Evolutionary conservation across 2,329 filamentous ascomycete species (phyloP), one percentile per base, ranked within the genome.

Genomic region (Microthyrium microscopicum): DNA sequence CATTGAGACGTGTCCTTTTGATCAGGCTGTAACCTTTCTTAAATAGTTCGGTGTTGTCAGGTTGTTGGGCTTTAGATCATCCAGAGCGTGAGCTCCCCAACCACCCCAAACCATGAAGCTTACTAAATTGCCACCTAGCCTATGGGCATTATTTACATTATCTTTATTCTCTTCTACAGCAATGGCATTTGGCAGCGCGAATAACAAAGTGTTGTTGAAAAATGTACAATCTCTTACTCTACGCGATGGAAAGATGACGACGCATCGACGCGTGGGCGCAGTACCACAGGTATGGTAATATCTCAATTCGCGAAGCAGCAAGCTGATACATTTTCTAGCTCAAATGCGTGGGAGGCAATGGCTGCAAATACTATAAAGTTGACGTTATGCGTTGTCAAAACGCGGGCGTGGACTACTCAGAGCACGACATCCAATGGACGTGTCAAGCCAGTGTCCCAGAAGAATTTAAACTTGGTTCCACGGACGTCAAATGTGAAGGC

Each of bases 401-500:
- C 58, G 67, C 77, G 39, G 89, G 87, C 39, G 62, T 70, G 20
- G 77, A 77, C 39, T 94, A 94, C 60, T 71, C 73, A 41, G 52
- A 61, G 27, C 74, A 89, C 55, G 79, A 93, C 50, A 67, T 94
- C 24, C 77, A 93, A 57, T 98, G 87, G 87, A 81, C 80, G 19
- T 98, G 87, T 57, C 72, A 71, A n/a, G 69, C 72, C 4, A 60
- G 61, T 3, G 52, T 76, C 1, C 71, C 72, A 1, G 52, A 61
- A 8, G 71, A 76, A 42, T 73, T 76, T 55, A 77, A 76, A 54
- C 70, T 95, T 19, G 85, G 82, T 37, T 68, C 70, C 40, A 94
- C 87, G 8, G 85, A 95, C 40, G 87, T 95, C 35, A 63, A 84
- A 8, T 98, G 89, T 54, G 87, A 98, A 50, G 87, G 89, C 8